phyloP scores from a whole-genome alignment of 305 asterid genomes.

The Fraxinus paxiana region DNA sequence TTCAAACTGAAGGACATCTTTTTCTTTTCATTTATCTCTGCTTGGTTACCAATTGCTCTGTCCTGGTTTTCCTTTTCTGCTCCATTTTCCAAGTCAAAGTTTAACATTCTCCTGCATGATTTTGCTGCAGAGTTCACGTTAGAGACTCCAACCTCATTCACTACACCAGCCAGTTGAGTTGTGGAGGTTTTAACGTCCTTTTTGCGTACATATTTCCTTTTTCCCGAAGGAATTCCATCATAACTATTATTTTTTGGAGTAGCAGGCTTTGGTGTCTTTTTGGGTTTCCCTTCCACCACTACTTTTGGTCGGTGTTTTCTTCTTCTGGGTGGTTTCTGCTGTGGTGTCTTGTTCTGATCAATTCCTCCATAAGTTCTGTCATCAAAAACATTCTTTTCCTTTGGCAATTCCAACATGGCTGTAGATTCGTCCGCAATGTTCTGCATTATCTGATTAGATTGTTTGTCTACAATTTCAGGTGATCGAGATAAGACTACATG shows the following conservation, averaged over 20 bases:
- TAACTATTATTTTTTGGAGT: constrained; percentile 29
- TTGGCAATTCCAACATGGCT: constrained; percentile 25
- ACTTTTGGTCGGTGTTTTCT: constrained; percentile 87
- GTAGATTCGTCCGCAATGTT: constrained; percentile 28
- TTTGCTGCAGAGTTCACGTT: constrained; percentile 32
- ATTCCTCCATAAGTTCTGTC: constrained; percentile 42
- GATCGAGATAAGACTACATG: constrained; percentile 25
- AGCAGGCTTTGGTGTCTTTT: constrained; percentile 52
- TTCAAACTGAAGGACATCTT: constrained; percentile 39
- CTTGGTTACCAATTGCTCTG: constrained; percentile 27
- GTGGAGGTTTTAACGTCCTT: constrained; percentile 38
- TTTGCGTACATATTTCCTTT: constrained; percentile 60
- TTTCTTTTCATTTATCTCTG: constrained; percentile 30
- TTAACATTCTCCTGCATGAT: constrained; percentile 58
- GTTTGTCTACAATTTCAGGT: constrained; percentile 31
- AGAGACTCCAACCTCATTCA: constrained; percentile 31
- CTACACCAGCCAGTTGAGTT: constrained; percentile 31
- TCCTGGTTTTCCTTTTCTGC: constrained; percentile 33
- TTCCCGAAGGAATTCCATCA: constrained; percentile 39
- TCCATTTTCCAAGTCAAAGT: constrained; percentile 47
- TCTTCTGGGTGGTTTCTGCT: constrained; percentile 57
- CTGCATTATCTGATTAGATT: constrained; percentile 30
- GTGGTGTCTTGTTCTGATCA: constrained; percentile 72
- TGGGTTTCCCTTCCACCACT: constrained; percentile 67
- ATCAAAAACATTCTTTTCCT: constrained; percentile 30